Percentiles rank a stretch among this genome's conserved stretches.
Evolutionary conservation across 2,329 filamentous ascomycete species (phyloP).

Genomic region (Drechslerella dactyloides): DNA sequence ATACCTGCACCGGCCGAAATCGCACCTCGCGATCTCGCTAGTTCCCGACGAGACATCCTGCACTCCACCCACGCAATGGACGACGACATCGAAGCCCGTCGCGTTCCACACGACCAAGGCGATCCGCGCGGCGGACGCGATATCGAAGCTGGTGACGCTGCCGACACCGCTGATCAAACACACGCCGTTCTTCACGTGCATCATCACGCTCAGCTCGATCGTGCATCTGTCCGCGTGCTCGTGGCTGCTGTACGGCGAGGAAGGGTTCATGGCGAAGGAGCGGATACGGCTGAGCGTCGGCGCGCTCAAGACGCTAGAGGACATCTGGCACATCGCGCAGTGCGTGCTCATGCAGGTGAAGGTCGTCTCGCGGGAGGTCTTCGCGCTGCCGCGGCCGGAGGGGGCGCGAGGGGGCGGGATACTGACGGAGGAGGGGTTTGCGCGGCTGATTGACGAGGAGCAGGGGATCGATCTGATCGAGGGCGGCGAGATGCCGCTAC

Average conservation of each 20-base stretch:
- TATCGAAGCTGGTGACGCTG: slow-evolving; percentile 76
- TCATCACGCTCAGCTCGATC: slow-evolving; percentile 77
- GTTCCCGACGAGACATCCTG: slow-evolving; percentile 71
- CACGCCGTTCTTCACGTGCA: slow-evolving; percentile 83
- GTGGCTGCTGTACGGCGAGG: slow-evolving; percentile 66
- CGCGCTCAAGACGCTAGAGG: slow-evolving; percentile 71
- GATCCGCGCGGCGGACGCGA: slow-evolving; percentile 76
- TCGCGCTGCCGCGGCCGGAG: slow-evolving; percentile 65
- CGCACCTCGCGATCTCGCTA: slow-evolving; percentile 69
- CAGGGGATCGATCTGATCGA: slow-evolving; percentile 48
- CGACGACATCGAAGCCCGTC: slow-evolving; percentile 57
- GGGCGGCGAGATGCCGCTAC: slow-evolving; percentile 43
- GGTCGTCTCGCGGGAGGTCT: slow-evolving; percentile 77
- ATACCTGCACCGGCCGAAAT: slow-evolving; percentile 79
- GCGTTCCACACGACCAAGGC: slow-evolving; percentile 79
- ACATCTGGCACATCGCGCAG: slow-evolving; percentile 75
- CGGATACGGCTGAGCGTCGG: slow-evolving; percentile 80
- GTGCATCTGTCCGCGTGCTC: slow-evolving; percentile 83
- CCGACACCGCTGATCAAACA: slow-evolving; percentile 74
- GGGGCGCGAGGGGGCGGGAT: slow-evolving; percentile 65
- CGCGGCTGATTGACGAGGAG: slow-evolving; percentile 64
- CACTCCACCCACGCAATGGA: slow-evolving; percentile 63
- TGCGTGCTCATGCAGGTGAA: slow-evolving; percentile 75
- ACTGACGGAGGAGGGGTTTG: slow-evolving; percentile 66
- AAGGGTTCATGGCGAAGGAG: slow-evolving; percentile 73